Conservation (phyloP, 75 land plant species). For the Sequoiadendron giganteum region DNA sequence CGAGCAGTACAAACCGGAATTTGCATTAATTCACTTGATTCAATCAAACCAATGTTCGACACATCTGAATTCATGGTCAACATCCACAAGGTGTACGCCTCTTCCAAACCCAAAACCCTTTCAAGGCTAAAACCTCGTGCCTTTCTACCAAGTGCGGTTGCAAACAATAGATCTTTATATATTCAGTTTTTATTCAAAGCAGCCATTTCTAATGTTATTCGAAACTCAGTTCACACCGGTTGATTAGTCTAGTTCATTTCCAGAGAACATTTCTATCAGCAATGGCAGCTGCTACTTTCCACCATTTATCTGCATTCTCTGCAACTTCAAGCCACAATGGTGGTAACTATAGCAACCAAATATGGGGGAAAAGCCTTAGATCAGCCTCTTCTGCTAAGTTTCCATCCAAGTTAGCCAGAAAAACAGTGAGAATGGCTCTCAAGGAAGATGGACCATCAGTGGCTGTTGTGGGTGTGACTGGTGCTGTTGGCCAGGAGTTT, state of each 20-base stretch:
- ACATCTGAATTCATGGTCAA: neutral
- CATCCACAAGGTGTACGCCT: neutral
- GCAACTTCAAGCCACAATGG: neutral
- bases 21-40: too few relatives aligned
- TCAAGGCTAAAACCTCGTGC: neutral
- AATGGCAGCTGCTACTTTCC: neutral
- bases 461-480: constrained; percentile 98
- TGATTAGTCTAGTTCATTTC: neutral
- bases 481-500: constrained; percentile 99
- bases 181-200: too few relatives aligned
- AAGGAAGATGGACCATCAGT: constrained; percentile 78
- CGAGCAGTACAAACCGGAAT: too few relatives aligned
- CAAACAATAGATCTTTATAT: too few relatives aligned
- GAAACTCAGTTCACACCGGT: neutral
- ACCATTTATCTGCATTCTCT: neutral
- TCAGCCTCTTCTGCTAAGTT: neutral
- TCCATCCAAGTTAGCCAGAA: neutral
- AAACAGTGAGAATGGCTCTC: constrained; percentile 63
- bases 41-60: neutral
- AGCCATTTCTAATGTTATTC: too few relatives aligned
- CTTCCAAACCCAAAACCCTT: neutral
- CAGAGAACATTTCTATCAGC: neutral
- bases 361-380: neutral
- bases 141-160: neutral
- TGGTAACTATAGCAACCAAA: neutral